Base-by-base conservation (phyloP, 129 eudicot genomes). In the Logfia minima region DNA sequence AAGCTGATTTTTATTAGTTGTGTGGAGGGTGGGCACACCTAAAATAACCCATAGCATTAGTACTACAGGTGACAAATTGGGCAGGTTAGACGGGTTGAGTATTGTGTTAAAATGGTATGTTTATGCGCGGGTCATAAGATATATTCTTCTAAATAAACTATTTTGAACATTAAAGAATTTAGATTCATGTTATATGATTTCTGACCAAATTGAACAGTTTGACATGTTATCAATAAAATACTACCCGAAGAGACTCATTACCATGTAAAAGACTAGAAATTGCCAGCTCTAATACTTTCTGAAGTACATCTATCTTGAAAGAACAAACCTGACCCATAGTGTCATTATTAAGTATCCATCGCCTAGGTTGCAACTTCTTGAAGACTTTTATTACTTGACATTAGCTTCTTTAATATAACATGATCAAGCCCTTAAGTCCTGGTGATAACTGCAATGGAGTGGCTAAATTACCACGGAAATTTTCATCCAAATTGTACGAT, bases 1-100 rank as follows among this genome's bases (percentile, higher is more conserved):
- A 67, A 67, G 68, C 56, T 34, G 53, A 26, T 55, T 74, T 74
- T 37, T 26, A 22, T 77, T 72, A 77, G 43, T 77, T 77, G 64
- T 0, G 55, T 14, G 55, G 18, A 14, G 55, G 45, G 79, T 58
- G 65, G 73, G 55, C 65, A 59, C 68, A 35, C 67, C 48, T 75
- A 75, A 75, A 61, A 62, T 62, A 75, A 64, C 62, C 1, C 26
- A 18, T 21, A 18, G 10, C 21, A 19, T 18, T 60, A 16, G 8
- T 37, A 48, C 55, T 4, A 72, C 21, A 19, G 23, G 21, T 56
- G 67, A 35, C 67, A 34, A 72, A 22, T n/a, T 2, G 26, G 21
- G 41, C 10, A 26, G 55, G 19, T 29, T 29, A 19, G 22, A 43
- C 14, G 19, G 45, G 61, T 52, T n/a, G 6, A 29, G 3, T 52